Base-by-base conservation (phyloP, 345 rosid genomes). In the Acer campestre region DNA sequence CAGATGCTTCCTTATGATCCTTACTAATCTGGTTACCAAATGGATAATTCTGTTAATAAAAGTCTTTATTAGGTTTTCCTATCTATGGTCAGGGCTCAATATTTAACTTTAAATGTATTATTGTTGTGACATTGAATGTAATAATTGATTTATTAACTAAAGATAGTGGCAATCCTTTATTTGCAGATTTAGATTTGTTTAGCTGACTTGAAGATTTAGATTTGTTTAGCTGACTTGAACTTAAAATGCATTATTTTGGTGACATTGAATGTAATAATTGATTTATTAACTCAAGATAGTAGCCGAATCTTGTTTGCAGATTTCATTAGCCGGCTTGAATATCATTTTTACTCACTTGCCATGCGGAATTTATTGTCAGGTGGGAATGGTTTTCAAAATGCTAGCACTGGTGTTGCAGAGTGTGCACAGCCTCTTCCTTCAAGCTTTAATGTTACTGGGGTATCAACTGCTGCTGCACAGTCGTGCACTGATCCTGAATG, bases 401-500 rank as follows among this genome's bases (percentile, higher is more conserved):
- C 38, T 35, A 35, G 38, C 38, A 35, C 38, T 35, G 38, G 77
- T 69, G 80, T 79, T 82, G 69, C 80, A 27, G 90, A 87, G 77
- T 75, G 83, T 78, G 80, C 78, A 4, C 86, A 79, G 72, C 82
- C 67, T 74, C 63, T 80, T 84, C 88, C 81, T 49, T 86, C 84
- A 48, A 61, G 75, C 44, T 75, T 84, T 77, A 81, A 80, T 85
- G 77, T 83, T 82, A 86, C 80, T 35, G 38, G 6, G 38, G 38
- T 35, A 4, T 35, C 38, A 35, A 35, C 7, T 35, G 38, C 38
- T 35, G 38, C 6, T 10, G 87, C 84, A 71, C 97, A 85, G 75
- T 78, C 89, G 31, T 86, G 71, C 67, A 86, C 81, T 71, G 97
- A 96, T 84, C 84, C 89, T 75, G 98, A 91, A 68, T 84, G 81